Percentiles rank a stretch among this genome's conserved stretches.
phyloP scores from a whole-genome alignment of 768 basidiomycete species.

The Serendipita sp. region DNA sequence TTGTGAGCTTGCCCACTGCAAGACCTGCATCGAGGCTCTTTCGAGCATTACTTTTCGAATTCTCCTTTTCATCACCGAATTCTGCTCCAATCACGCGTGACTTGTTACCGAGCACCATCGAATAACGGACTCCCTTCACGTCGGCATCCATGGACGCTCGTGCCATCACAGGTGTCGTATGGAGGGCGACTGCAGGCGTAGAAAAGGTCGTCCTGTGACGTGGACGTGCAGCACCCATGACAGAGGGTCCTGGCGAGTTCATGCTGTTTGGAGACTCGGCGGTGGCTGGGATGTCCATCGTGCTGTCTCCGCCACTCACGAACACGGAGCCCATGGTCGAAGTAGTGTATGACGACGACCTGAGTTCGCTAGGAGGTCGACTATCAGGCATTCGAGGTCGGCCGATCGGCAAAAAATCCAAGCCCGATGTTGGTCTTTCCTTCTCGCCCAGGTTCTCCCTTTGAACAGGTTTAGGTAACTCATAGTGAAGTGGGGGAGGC shows the following conservation, averaged over 20 bases:
- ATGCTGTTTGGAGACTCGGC: conserved; percentile 10
- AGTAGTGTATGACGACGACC: not conserved
- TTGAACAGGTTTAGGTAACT: not conserved
- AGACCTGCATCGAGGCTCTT: conserved; percentile 21
- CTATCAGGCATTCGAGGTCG: conserved; percentile 23
- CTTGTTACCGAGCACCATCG: conserved; percentile 34
- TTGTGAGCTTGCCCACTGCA: conserved; percentile 38
- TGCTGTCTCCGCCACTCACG: not conserved
- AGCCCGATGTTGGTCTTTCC: not conserved
- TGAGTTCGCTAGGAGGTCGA: conserved; percentile 23
- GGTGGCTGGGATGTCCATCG: not conserved
- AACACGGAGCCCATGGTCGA: not conserved
- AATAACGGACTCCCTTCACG: conserved; percentile 36
- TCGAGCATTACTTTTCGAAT: conserved; percentile 8
- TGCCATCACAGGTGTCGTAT: conserved; percentile 53
- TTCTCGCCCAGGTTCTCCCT: not conserved
- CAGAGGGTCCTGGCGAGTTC: not conserved
- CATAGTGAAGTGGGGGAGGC: conserved; percentile 7
- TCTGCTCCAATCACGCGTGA: conserved; percentile 13
- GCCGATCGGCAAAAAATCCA: conserved; percentile 1
- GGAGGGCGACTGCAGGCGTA: conserved; percentile 57
- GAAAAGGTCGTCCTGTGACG: conserved; percentile 49
- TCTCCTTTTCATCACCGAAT: conserved; percentile 12
- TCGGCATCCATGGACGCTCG: conserved; percentile 25
- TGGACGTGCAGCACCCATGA: not conserved